Evolutionary conservation across 495 filamentous ascomycete species (phyloP).

Genomic region (Penicillium samsonianum): DNA sequence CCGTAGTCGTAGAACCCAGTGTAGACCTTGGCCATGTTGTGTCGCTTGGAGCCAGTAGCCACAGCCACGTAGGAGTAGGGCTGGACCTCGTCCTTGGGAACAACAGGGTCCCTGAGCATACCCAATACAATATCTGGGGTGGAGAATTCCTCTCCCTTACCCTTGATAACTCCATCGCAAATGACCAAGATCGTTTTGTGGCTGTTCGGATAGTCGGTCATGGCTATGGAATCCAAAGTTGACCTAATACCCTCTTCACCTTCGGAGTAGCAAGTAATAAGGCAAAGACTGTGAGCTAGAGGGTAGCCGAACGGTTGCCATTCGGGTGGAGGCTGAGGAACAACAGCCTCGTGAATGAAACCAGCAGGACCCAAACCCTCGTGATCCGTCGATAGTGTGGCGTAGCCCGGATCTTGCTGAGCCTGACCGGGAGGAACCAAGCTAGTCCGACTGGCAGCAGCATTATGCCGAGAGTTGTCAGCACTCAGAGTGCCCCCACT

Average conservation of each 20-base stretch:
- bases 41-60: slow-evolving; percentile 90
- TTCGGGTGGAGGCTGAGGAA: slow-evolving; percentile 95
- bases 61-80: slow-evolving; percentile 96
- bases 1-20: slow-evolving; percentile 98
- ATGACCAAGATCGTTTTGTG: slow-evolving; percentile 96
- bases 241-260: slow-evolving; percentile 90
- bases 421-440: slow-evolving; percentile 39
- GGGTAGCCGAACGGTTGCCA: slow-evolving; percentile 97
- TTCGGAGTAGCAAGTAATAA: slow-evolving; percentile 98
- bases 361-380: slow-evolving; percentile 84
- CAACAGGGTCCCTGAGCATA: slow-evolving; percentile 92
- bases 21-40: slow-evolving; percentile 99
- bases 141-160: slow-evolving; percentile 80
- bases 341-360: slow-evolving; percentile 92
- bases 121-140: slow-evolving; percentile 88
- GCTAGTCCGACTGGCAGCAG: slow-evolving; percentile 54
- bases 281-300: slow-evolving; percentile 86
- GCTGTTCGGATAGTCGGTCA: slow-evolving; percentile 98
- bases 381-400: slow-evolving; percentile 58
- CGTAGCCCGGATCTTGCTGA: slow-evolving; percentile 49
- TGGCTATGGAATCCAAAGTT: slow-evolving; percentile 93
- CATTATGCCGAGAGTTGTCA: slow-evolving; percentile 40
- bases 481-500: slow-evolving; percentile 59
- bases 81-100: slow-evolving; percentile 75
- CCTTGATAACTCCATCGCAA: slow-evolving; percentile 98